phyloP scores from a whole-genome alignment of 2,329 filamentous ascomycete genomes.

The Cordyceps farinosa region DNA sequence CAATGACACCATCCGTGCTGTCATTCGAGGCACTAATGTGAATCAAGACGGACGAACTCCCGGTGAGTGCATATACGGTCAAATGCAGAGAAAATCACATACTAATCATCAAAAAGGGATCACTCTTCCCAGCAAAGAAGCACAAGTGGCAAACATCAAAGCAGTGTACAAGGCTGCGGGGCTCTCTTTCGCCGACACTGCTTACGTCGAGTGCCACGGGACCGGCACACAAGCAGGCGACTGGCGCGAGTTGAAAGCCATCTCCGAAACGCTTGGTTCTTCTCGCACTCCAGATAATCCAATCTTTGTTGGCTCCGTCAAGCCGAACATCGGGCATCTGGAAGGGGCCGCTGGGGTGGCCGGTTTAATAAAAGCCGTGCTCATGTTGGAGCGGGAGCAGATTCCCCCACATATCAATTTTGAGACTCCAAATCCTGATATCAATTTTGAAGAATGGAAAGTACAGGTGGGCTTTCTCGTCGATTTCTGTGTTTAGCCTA shows the following conservation, averaged over 20 bases:
- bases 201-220: conserved; percentile 56
- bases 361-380: conserved; percentile 50
- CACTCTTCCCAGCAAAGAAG: conserved; percentile 52
- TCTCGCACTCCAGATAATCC: conserved; percentile 34
- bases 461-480: conserved; percentile 37
- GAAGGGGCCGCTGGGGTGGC: conserved; percentile 51
- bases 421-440: conserved; percentile 41
- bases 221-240: conserved; percentile 59
- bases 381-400: conserved; percentile 47
- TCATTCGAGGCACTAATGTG: conserved; percentile 51
- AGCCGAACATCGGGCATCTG: conserved; percentile 53
- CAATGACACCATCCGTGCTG: conserved; percentile 54
- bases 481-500: neutral
- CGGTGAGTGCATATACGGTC: conserved; percentile 29
- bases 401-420: conserved; percentile 54
- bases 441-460: conserved; percentile 45
- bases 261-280: conserved; percentile 42
- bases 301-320: conserved; percentile 50
- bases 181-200: conserved; percentile 43
- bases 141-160: conserved; percentile 49
- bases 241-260: conserved; percentile 45
- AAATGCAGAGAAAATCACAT: neutral
- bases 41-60: conserved; percentile 59
- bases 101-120: conserved; percentile 39
- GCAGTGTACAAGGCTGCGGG: conserved; percentile 44